Conservation (phyloP, 2,329 filamentous ascomycete genomes). For the Sclerotinia spermophila region DNA sequence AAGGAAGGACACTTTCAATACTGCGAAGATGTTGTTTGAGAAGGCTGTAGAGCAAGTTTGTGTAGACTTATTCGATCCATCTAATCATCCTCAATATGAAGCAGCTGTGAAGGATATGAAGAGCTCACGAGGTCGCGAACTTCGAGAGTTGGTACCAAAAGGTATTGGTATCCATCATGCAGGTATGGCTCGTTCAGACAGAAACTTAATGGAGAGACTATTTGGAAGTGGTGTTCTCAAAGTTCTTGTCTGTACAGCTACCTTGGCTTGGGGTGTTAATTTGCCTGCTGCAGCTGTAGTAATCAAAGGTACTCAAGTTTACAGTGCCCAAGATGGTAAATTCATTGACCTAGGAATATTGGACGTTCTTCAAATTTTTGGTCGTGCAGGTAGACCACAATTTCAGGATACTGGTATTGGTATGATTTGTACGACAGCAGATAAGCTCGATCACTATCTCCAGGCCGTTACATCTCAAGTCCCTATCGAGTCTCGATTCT, state of each 20-base stretch:
- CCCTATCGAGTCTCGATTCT: constrained; percentile 96
- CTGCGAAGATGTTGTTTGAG: constrained; percentile 79
- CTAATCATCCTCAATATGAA: constrained; percentile 73
- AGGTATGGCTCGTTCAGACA: constrained; percentile 89
- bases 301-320: constrained; percentile 71
- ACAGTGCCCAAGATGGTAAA: constrained; percentile 93
- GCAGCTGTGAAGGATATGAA: constrained; percentile 81
- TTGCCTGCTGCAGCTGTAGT: constrained; percentile 93
- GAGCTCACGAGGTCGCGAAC: constrained; percentile 76
- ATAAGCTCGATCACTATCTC: constrained; percentile 87
- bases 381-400: constrained; percentile 94
- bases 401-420: constrained; percentile 97
- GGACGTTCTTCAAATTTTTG: constrained; percentile 96
- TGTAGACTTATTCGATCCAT: constrained; percentile 78
- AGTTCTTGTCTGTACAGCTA: constrained; percentile 96
- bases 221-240: constrained; percentile 92
- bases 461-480: constrained; percentile 92
- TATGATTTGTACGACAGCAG: constrained; percentile 96
- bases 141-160: constrained; percentile 84
- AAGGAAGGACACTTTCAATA: constrained; percentile 85
- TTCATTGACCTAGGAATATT: constrained; percentile 95
- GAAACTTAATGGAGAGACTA: constrained; percentile 91
- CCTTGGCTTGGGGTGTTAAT: constrained; percentile 97
- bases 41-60: constrained; percentile 80
- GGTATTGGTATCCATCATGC: constrained; percentile 95